These are phyloP conservation scores for Moesziomyces parantarcticus DNA, from an alignment of 1,284 basidiomycete genomes.

Conservation along the genomic window DNA sequence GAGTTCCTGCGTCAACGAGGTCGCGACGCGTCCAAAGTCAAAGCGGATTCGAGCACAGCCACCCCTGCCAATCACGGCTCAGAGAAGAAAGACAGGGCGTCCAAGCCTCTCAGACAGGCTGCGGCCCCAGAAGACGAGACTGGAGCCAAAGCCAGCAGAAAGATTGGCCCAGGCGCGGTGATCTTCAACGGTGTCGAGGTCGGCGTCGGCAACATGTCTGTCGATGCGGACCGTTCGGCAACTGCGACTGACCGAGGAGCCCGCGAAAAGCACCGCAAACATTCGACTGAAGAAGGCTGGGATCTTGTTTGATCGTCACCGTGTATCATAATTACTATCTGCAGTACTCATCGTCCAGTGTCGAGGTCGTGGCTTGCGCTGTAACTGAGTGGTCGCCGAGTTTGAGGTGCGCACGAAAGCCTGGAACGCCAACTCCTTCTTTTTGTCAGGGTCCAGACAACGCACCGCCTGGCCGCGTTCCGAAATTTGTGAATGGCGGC, in stretches of 20 bases:
- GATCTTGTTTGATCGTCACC: slow-evolving; percentile 14
- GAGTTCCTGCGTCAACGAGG: slow-evolving; percentile 43
- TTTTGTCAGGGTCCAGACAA: not conserved
- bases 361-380: too few species aligned
- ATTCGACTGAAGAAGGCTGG: slow-evolving; percentile 32
- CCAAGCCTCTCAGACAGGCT: not conserved
- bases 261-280: slow-evolving; percentile 19
- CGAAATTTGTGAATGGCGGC: not conserved
- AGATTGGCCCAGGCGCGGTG: slow-evolving; percentile 36
- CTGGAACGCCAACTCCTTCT: not conserved
- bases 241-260: slow-evolving; percentile 5
- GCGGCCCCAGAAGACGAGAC: not conserved
- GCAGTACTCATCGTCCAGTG: too few species aligned
- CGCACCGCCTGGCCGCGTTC: not conserved
- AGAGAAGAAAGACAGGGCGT: not conserved
- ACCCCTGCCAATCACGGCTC: not conserved
- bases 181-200: slow-evolving; percentile 52
- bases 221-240: not conserved
- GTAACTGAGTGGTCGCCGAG: too few species aligned
- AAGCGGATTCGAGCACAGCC: not conserved
- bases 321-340: not conserved
- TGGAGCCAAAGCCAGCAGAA: not conserved
- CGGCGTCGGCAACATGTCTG: slow-evolving; percentile 21
- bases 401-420: too few species aligned
- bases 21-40: slow-evolving; percentile 21